Evolutionary conservation across 805 yeast species (phyloP).

Genomic region (Candida dajiaensis): DNA sequence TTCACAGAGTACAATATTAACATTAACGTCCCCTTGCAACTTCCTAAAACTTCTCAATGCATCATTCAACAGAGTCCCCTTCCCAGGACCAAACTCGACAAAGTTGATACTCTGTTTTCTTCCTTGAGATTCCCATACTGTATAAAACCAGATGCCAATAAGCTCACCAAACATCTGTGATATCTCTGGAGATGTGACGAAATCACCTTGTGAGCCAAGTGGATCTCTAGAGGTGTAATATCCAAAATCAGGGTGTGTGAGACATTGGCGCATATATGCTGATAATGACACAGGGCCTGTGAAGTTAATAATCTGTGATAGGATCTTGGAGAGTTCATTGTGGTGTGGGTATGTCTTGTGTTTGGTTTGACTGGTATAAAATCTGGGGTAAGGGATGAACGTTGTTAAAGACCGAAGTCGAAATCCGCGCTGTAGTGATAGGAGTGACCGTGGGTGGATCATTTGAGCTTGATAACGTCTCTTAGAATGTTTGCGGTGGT

Average conservation of each 20-base stretch:
- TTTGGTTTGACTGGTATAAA: neutral
- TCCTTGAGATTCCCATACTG: constrained; percentile 53
- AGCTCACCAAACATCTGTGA: constrained; percentile 85
- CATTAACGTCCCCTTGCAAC: constrained; percentile 27
- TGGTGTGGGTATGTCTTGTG: neutral
- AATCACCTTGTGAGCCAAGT: constrained; percentile 63
- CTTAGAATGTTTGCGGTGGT: no score
- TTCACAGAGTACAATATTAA: constrained; percentile 53
- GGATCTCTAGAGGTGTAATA: constrained; percentile 79
- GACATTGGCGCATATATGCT: constrained; percentile 74
- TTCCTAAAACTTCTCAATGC: constrained; percentile 38
- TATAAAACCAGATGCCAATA: constrained; percentile 66
- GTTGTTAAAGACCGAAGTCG: neutral
- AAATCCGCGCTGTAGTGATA: neutral
- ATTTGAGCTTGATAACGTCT: neutral
- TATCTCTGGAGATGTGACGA: constrained; percentile 81
- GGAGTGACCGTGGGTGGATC: neutral
- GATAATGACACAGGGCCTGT: constrained; percentile 76
- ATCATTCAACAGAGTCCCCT: constrained; percentile 74
- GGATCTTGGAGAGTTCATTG: constrained; percentile 10
- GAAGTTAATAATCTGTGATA: constrained; percentile 31
- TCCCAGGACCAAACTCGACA: constrained; percentile 82
- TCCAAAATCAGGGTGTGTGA: constrained; percentile 71
- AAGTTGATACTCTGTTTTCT: constrained; percentile 45
- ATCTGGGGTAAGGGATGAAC: neutral